These are phyloP conservation scores for Penicillium sp. DNA, from an alignment of 2,329 filamentous ascomycete genomes.

Conservation along the genomic window DNA sequence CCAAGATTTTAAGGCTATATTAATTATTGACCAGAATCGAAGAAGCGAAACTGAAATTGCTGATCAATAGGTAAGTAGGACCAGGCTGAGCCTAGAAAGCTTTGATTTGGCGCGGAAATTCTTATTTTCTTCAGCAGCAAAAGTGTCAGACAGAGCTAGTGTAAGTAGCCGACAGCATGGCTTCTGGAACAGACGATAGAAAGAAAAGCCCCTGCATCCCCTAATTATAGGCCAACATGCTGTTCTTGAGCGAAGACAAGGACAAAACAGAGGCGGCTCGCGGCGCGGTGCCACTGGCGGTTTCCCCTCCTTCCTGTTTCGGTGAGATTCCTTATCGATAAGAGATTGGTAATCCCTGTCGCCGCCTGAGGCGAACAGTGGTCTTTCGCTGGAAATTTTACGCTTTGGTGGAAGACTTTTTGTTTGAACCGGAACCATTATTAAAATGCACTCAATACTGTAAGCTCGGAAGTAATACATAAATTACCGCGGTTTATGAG, in stretches of 20 bases:
- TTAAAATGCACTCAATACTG: not conserved
- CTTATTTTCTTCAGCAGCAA: not conserved
- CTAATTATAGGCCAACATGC: not conserved
- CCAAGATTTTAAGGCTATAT: not conserved
- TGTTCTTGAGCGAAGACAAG: not conserved
- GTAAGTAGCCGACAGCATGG: not conserved
- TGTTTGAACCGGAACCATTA: not conserved
- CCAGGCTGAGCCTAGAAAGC: not conserved
- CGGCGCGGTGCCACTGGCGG: no score
- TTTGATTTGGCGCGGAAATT: not conserved
- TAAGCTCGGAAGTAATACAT: not conserved
- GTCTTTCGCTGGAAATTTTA: not conserved
- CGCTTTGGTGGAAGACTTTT: not conserved
- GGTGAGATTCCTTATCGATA: conserved; percentile 16
- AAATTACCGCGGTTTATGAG: not conserved
- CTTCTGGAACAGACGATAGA: not conserved
- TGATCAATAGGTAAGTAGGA: not conserved
- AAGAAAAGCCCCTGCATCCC: not conserved
- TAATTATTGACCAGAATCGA: not conserved
- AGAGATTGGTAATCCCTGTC: conserved; percentile 9
- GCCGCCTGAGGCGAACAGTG: conserved; percentile 7
- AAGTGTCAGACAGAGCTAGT: no score
- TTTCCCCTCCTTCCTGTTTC: not conserved
- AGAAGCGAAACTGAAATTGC: not conserved
- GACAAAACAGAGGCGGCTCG: not conserved